A percentile compares a stretch with the other conserved stretches of the same genome.
Evolutionary conservation across 2,329 filamentous ascomycete species (phyloP).

Genomic region (Fusarium beomiforme): DNA sequence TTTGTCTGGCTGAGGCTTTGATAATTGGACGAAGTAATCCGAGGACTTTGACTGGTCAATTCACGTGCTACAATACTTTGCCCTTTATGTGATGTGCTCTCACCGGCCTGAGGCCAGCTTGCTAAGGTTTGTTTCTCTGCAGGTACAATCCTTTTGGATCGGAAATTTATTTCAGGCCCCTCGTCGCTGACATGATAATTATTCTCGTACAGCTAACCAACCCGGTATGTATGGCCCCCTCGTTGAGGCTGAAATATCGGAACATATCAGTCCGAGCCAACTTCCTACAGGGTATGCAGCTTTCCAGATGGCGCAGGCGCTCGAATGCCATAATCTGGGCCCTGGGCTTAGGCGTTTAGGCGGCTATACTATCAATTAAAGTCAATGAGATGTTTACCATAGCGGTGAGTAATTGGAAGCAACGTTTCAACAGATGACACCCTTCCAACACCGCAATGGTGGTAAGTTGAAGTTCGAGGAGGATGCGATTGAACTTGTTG

Average conservation of each 20-base stretch:
- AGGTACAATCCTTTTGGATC: neutral
- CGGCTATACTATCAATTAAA: constrained; percentile 11
- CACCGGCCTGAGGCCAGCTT: neutral
- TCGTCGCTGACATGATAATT: neutral
- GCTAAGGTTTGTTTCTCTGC: neutral
- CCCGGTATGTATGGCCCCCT: neutral
- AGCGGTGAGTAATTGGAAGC: neutral
- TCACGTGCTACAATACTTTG: neutral
- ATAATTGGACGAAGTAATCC: constrained; percentile 9
- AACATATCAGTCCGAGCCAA: neutral
- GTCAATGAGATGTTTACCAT: neutral
- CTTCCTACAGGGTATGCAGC: constrained; percentile 10
- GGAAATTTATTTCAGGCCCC: neutral
- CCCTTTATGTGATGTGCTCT: neutral
- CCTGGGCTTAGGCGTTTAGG: constrained; percentile 29
- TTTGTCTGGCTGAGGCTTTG: neutral
- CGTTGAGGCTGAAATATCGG: neutral
- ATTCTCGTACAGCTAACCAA: neutral
- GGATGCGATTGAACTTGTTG: neutral
- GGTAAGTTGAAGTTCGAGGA: neutral
- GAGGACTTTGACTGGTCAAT: neutral
- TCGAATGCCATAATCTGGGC: constrained; percentile 3
- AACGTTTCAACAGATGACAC: constrained; percentile 8
- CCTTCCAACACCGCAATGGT: neutral
- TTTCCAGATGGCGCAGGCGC: constrained; percentile 7